Base-by-base conservation (phyloP, 345 rosid species). In the Brassica nigra region DNA sequence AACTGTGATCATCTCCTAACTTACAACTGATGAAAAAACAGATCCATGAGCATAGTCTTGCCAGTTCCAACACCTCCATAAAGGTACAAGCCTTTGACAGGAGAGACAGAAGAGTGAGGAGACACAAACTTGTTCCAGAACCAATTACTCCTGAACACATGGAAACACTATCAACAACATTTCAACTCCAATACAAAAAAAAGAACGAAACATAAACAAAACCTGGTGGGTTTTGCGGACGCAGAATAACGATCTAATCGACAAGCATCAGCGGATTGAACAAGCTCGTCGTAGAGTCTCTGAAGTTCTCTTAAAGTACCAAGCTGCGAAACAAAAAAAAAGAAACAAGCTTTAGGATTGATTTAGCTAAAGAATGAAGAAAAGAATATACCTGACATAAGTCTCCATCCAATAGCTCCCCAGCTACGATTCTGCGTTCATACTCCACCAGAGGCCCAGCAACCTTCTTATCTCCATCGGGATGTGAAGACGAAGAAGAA, bases 51-150 rank as follows among this genome's bases (percentile, higher is more conserved):
- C 99, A 95, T 95, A 30, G 99, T 95, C 85, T 95, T 92, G 36
- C 99, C 98, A 20, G 98, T 95, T 69, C 99, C 99, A 3, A 95
- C 98, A 62, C 99, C 99, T 39, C 98, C 99, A 77, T 90, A 93
- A 36, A 95, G 87, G 82, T 92, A 95, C 15, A 95, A 84, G 66
- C 99, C 99, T 88, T 87, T 91, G 68, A 95, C 91, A 2, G 98
- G 98, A 11, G 98, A 83, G 83, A 83, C 78, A 54, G 87, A 83
- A 77, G 90, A 84, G 67, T 88, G 98, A n/a, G 94, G 98, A n/a
- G 94, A 92, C 77, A 90, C 76, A 82, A 95, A 85, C 62, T 93
- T 92, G 71, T 89, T 85, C 98, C 98, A 95, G 42, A 95, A 84
- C 99, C 98, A 95, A 83, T 92, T 81, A 84, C 88, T 89, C 92